Conservation (phyloP, 176 grass and related monocot genomes). For the Aegilops umbellulata region DNA sequence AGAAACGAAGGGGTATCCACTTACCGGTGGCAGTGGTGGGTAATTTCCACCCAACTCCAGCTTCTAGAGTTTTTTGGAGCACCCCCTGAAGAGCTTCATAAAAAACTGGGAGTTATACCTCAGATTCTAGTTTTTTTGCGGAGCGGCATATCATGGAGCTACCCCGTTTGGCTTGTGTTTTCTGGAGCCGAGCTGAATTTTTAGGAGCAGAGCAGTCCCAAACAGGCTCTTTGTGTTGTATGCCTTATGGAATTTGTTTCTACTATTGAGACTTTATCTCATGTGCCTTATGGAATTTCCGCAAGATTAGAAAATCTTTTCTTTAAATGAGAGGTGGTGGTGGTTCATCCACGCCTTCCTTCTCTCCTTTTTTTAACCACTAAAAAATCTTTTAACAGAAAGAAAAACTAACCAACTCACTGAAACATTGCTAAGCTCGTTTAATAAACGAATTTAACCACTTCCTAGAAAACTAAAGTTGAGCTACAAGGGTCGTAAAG, state of each 20-base stretch:
- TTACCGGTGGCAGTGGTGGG: no score
- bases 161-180: no score
- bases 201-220: no score
- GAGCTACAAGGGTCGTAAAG: not conserved
- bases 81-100: no score
- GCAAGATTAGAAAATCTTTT: not conserved
- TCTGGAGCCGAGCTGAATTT: no score
- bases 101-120: no score
- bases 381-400: constrained; percentile 1
- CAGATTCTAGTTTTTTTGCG: no score
- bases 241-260: not conserved
- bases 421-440: not conserved
- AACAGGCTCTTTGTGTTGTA: not conserved
- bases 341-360: not conserved
- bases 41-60: no score
- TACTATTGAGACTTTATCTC: not conserved
- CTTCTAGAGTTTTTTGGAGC: no score
- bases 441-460: constrained; percentile 1
- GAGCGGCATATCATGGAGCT: no score
- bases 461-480: not conserved
- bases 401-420: not conserved
- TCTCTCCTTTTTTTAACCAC: not conserved
- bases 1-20: no score
- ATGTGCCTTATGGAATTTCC: not conserved
- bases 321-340: not conserved